phyloP scores from a whole-genome alignment of 352 stramenopile species.

The Phytophthora sojae region DNA sequence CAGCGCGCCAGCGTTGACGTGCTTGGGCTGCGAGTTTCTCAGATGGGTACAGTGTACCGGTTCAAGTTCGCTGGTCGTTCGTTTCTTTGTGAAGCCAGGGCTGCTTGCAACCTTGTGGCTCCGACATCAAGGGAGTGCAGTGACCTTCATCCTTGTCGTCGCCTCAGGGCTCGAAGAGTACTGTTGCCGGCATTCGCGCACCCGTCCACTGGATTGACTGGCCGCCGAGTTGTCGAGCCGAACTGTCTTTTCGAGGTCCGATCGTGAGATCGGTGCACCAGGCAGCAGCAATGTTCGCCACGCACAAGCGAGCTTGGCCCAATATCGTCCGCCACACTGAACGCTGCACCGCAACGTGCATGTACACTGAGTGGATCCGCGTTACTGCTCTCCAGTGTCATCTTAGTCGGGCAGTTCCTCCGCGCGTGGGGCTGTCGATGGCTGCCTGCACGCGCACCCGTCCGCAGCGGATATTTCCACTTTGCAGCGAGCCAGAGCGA shows the following conservation, averaged over 20 bases:
- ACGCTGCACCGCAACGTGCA: conserved; percentile 7
- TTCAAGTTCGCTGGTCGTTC: conserved; percentile 19
- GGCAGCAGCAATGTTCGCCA: not conserved
- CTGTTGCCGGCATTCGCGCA: no score
- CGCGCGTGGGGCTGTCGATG: not conserved
- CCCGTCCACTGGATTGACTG: conserved; percentile 8
- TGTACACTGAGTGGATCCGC: not conserved
- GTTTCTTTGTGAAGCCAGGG: conserved; percentile 4
- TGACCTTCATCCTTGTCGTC: not conserved
- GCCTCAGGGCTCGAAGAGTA: no score
- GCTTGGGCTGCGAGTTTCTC: not conserved
- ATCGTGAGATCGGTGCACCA: conserved; percentile 27
- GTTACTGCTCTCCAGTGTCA: not conserved
- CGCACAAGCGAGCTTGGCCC: not conserved
- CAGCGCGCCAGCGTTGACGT: no score
- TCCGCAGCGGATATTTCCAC: conserved; percentile 11
- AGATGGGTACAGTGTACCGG: not conserved
- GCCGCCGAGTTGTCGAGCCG: not conserved
- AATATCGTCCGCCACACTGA: conserved; percentile 16
- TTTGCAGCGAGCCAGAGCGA: conserved; percentile 6
- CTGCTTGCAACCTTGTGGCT: not conserved
- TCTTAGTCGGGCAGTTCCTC: conserved; percentile 15
- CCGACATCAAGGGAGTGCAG: no score
- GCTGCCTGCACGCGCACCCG: not conserved
- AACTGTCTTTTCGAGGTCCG: conserved; percentile 22